phyloP scores from a whole-genome alignment of 2,329 filamentous ascomycete genomes.

The Epicoccum sorghinum region DNA sequence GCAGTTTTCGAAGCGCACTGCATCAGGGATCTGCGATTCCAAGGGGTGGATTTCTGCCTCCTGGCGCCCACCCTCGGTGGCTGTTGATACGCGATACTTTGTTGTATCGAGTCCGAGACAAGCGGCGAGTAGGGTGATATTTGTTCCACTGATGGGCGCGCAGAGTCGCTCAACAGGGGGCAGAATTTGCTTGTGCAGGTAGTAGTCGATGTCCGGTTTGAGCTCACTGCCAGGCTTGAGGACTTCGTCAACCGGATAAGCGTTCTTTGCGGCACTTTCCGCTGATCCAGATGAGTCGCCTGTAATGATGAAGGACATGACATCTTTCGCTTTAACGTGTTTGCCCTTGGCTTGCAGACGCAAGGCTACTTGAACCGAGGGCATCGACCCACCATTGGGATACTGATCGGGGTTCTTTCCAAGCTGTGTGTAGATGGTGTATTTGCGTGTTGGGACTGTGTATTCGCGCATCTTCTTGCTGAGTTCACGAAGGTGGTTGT shows the following conservation, averaged over 20 bases:
- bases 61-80: constrained; percentile 55
- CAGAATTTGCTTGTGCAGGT: constrained; percentile 97
- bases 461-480: constrained; percentile 84
- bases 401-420: constrained; percentile 94
- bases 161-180: constrained; percentile 97
- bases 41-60: constrained; percentile 74
- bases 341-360: constrained; percentile 87
- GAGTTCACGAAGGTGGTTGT: constrained; percentile 90
- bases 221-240: constrained; percentile 76
- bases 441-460: constrained; percentile 78
- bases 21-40: constrained; percentile 92
- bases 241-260: constrained; percentile 84
- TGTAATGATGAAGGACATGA: constrained; percentile 95
- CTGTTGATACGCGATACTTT: constrained; percentile 78
- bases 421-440: constrained; percentile 97
- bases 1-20: constrained; percentile 85
- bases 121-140: constrained; percentile 86
- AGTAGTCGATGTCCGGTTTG: constrained; percentile 93
- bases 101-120: constrained; percentile 89
- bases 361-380: constrained; percentile 93
- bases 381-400: constrained; percentile 93
- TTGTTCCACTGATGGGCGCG: constrained; percentile 92
- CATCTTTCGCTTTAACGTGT: constrained; percentile 87
- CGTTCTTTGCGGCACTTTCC: constrained; percentile 82
- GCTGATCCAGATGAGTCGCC: constrained; percentile 65